Conservation (phyloP, 2,329 filamentous ascomycete genomes). For the Aspergillus nomiae region DNA sequence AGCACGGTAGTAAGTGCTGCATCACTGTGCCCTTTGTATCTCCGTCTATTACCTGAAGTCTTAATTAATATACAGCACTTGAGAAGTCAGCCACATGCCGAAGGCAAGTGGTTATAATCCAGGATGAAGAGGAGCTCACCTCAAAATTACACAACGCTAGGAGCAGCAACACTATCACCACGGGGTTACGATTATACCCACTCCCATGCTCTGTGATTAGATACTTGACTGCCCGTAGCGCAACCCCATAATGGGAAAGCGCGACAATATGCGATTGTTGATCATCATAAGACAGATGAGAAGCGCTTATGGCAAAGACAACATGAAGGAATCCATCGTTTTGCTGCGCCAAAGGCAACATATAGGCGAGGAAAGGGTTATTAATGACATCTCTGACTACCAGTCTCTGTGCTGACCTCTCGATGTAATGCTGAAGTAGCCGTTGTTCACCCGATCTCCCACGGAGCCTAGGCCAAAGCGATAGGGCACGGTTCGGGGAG, state of each 20-base stretch:
- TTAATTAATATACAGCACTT: background rate
- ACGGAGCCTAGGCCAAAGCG: background rate
- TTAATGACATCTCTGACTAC: background rate
- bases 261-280: background rate
- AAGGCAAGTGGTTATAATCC: background rate
- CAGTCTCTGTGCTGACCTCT: background rate
- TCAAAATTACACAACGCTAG: background rate
- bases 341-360: background rate
- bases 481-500: background rate
- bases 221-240: background rate
- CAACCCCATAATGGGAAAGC: background rate
- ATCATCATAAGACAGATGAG: background rate
- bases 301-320: background rate
- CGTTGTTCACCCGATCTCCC: background rate
- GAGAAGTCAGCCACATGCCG: background rate
- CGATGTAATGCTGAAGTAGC: background rate
- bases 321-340: background rate
- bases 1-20: background rate
- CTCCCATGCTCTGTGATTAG: background rate
- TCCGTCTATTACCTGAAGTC: background rate
- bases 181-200: background rate
- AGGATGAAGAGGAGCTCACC: background rate
- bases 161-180: background rate
- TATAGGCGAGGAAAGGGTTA: background rate
- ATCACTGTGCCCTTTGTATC: background rate